These are phyloP conservation scores for Pichia paraexigua DNA, from an alignment of 805 yeast genomes.

Conservation along the genomic window DNA sequence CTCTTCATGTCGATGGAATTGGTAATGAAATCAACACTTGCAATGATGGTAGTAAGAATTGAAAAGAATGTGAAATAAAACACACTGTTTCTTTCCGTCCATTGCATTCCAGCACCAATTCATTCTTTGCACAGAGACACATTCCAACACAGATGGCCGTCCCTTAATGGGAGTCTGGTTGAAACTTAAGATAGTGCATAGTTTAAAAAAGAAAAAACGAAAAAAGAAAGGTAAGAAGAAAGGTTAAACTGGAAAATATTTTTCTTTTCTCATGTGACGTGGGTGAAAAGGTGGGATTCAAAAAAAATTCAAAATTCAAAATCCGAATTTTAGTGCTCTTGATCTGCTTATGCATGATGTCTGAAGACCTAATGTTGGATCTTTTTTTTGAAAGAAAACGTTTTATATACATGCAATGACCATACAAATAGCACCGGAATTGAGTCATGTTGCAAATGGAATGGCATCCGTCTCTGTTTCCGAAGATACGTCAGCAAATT, in stretches of 20 bases:
- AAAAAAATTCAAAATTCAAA: background rate
- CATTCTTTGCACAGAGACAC: constrained; percentile 16
- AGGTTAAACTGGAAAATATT: background rate
- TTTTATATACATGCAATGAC: background rate
- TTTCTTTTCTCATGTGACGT: background rate
- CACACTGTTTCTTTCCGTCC: background rate
- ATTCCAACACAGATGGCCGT: constrained; percentile 6
- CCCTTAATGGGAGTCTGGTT: constrained; percentile 1
- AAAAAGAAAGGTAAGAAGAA: background rate
- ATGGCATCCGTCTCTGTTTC: background rate
- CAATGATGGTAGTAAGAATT: background rate
- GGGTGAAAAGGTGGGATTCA: background rate
- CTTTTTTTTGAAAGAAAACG: background rate
- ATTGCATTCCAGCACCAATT: background rate
- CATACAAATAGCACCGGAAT: background rate
- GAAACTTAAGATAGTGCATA: constrained; percentile 15
- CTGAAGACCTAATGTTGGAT: background rate
- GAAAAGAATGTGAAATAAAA: background rate
- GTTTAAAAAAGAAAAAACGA: background rate
- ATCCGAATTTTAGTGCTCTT: background rate
- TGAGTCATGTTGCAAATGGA: background rate
- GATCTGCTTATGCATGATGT: background rate
- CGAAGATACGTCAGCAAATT: background rate
- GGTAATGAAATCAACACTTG: background rate
- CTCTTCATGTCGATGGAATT: background rate